Percentiles rank a stretch among this genome's conserved stretches.
Conservation (phyloP, 768 basidiomycete species). For the Phanerodontia chrysosporium region DNA sequence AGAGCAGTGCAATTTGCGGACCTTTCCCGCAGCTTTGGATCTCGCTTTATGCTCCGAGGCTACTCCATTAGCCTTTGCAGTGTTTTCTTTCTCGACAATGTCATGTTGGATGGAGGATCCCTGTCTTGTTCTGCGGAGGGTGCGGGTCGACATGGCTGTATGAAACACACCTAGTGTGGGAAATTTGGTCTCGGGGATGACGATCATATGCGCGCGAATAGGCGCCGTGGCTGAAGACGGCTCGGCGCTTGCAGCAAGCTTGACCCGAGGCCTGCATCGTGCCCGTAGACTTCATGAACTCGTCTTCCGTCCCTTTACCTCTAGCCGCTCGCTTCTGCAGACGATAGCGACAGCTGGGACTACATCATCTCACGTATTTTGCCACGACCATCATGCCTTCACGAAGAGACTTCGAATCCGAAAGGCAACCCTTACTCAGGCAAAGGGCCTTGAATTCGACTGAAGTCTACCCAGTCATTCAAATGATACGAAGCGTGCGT, state of each 20-base stretch:
- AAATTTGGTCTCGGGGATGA: neutral
- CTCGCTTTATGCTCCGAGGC: slow-evolving; percentile 13
- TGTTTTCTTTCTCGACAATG: slow-evolving; percentile 19
- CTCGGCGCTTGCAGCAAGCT: neutral
- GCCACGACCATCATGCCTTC: neutral
- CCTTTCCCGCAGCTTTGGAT: slow-evolving; percentile 13
- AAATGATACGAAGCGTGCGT: slow-evolving; percentile 65
- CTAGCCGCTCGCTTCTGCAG: neutral
- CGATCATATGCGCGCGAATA: neutral
- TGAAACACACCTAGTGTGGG: slow-evolving; percentile 10
- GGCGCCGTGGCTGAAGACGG: neutral
- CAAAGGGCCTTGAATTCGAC: slow-evolving; percentile 35
- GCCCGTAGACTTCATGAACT: neutral
- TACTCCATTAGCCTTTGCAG: neutral
- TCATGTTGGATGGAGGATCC: slow-evolving; percentile 1
- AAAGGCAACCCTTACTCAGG: slow-evolving; percentile 3
- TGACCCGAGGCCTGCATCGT: neutral
- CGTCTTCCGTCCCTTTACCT: neutral
- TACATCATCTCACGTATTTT: neutral
- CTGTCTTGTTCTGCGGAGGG: slow-evolving; percentile 7
- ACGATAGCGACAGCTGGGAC: neutral
- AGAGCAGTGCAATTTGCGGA: slow-evolving; percentile 44
- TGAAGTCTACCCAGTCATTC: slow-evolving; percentile 76
- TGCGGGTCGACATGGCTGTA: slow-evolving; percentile 12
- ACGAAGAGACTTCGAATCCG: neutral